These are phyloP conservation scores for Scutellaria baicalensis DNA, from an alignment of 257 asterid genomes.

Conservation along the genomic window DNA sequence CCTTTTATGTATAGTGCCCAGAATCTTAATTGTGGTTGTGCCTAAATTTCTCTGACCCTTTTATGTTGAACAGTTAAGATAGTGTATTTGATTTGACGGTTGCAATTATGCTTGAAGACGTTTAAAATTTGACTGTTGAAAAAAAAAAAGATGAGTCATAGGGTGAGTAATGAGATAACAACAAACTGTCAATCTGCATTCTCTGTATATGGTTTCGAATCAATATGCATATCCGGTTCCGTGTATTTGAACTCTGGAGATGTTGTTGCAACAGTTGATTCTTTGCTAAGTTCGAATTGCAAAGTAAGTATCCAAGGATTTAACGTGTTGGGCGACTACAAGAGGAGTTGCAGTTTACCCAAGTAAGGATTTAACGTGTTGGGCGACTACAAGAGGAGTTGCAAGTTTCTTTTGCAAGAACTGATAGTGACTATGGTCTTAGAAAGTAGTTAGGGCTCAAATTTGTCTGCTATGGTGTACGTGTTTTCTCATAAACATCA, in stretches of 20 bases:
- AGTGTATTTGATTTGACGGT: neutral
- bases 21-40: neutral
- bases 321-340: neutral
- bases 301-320: neutral
- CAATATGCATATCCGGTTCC: neutral
- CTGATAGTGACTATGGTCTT: neutral
- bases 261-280: neutral
- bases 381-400: neutral
- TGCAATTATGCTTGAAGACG: neutral
- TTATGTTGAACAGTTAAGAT: neutral
- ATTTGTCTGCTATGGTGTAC: neutral
- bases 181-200: neutral
- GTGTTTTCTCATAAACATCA: neutral
- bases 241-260: neutral
- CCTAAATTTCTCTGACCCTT: neutral
- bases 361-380: neutral
- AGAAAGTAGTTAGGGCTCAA: neutral
- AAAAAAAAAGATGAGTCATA: neutral
- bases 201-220: neutral
- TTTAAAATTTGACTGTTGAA: neutral
- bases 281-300: neutral
- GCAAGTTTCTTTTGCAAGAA: neutral
- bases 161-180: neutral
- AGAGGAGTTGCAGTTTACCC: no score
- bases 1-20: neutral